Conservation (phyloP, 2,329 filamentous ascomycete species). For the Fusarium sp. region DNA sequence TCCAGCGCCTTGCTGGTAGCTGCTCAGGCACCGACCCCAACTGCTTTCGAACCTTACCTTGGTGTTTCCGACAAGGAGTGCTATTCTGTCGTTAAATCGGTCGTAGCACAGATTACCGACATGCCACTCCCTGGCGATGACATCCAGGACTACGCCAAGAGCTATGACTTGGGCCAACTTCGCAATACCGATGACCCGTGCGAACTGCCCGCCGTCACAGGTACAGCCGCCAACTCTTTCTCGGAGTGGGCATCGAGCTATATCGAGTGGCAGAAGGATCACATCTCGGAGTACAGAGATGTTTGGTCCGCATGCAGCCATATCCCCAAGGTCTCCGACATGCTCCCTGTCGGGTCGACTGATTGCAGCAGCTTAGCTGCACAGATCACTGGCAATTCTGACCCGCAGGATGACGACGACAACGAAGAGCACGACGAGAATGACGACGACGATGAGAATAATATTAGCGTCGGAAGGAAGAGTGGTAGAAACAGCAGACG, state of each 20-base stretch:
- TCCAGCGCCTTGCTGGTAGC: too few species aligned
- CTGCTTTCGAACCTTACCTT: too few species aligned
- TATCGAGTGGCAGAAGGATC: not conserved
- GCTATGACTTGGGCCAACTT: not conserved
- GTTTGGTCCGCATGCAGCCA: conserved; percentile 7
- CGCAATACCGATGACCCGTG: conserved; percentile 1
- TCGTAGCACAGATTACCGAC: not conserved
- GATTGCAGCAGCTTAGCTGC: not conserved
- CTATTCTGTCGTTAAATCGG: not conserved
- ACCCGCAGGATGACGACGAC: not conserved
- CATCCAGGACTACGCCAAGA: not conserved
- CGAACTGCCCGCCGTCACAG: conserved; percentile 7
- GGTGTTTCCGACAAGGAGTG: too few species aligned
- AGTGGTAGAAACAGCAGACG: too few species aligned
- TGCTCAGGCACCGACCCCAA: too few species aligned
- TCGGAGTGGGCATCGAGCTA: conserved; percentile 9
- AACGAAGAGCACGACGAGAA: not conserved
- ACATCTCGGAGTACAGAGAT: not conserved
- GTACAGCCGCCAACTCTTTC: not conserved
- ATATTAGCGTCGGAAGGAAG: too few species aligned
- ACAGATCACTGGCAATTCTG: not conserved
- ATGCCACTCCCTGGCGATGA: not conserved
- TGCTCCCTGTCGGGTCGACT: not conserved
- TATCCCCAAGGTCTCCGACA: not conserved
- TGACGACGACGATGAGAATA: too few species aligned